Base-by-base conservation (phyloP, 2,329 filamentous ascomycete genomes). In the Ramularia endophylla region DNA sequence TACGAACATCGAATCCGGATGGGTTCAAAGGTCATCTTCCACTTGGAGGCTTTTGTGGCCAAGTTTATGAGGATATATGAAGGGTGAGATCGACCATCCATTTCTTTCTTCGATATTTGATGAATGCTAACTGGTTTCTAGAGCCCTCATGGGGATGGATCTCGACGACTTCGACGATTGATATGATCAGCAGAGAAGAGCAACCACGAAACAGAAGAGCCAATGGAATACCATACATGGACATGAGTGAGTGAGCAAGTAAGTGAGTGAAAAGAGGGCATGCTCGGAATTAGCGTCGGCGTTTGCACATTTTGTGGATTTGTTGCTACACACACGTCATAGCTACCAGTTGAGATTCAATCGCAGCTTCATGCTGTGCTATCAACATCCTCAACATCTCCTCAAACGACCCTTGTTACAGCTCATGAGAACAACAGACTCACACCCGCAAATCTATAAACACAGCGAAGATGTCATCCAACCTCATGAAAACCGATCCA, bases 41-140 rank as follows among this genome's bases (percentile, higher is more conserved):
- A 98, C 60, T 71, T 98, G 3, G 94, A 98, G 67, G 92, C 92
- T 3, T 98, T 98, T 66, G 92, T 98, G 44, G 90, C 90, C 43
- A 97, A 95, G 70, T 95, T 97, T 63, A 97, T 98, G 90, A 80
- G 90, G 55, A 80, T 97, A 53, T 78, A 90, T 50, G 92, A 98
- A 71, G 90, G 88, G 80, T 94, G 80, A 50, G 70, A 61, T 3
- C n/a, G n/a, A n/a, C n/a, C n/a, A n/a, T n/a, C n/a, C n/a, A n/a
- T n/a, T n/a, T n/a, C n/a, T n/a, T n/a, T n/a, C 8, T 32, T 4
- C 8, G n/a, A n/a, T n/a, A n/a, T n/a, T n/a, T n/a, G n/a, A n/a
- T n/a, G n/a, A n/a, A 38, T 41, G 40, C 50, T 55, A 29, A 57
- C 36, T 5, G n/a, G 6, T 2, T 3, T 4, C n/a, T 36, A 74